Evolutionary conservation across 495 filamentous ascomycete species (phyloP).

Genomic region (Cairneyella variabilis): DNA sequence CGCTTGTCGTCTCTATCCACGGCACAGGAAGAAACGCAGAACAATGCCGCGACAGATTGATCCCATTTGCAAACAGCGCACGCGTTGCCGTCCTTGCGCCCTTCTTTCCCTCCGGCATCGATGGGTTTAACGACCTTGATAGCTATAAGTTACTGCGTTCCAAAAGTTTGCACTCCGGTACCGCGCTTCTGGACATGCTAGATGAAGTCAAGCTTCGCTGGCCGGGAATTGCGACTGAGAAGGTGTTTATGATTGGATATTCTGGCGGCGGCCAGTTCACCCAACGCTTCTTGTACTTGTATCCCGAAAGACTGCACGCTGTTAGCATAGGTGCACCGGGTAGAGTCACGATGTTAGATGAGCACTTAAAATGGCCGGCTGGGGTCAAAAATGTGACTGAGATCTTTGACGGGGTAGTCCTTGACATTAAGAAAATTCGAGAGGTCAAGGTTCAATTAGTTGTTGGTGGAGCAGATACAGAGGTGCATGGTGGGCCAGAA

Average conservation of each 20-base stretch:
- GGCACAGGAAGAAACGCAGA: constrained; percentile 20
- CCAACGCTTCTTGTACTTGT: constrained; percentile 29
- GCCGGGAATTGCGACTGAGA: constrained; percentile 27
- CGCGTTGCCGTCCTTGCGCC: constrained; percentile 24
- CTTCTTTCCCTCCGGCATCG: constrained; percentile 25
- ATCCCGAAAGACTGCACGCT: constrained; percentile 26
- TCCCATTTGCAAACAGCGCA: constrained; percentile 21
- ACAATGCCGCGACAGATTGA: constrained; percentile 17
- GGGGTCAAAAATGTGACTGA: constrained; percentile 24
- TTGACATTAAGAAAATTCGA: constrained; percentile 20
- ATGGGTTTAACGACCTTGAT: constrained; percentile 25
- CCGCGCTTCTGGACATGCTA: constrained; percentile 23
- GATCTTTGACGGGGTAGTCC: constrained; percentile 16
- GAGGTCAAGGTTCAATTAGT: constrained; percentile 26
- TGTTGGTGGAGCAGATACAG: constrained; percentile 21
- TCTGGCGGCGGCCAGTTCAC: constrained; percentile 31
- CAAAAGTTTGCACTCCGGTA: constrained; percentile 22
- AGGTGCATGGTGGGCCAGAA: constrained; percentile 30
- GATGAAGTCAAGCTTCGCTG: constrained; percentile 24
- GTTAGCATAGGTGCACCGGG: constrained; percentile 30
- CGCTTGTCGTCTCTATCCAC: constrained; percentile 25
- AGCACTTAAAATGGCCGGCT: constrained; percentile 19
- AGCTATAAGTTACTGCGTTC: constrained; percentile 24
- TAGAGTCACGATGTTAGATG: constrained; percentile 19
- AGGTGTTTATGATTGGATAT: constrained; percentile 29